Conservation (phyloP, 1,139 yeast species). For the Entelexis paramagnoliae region DNA sequence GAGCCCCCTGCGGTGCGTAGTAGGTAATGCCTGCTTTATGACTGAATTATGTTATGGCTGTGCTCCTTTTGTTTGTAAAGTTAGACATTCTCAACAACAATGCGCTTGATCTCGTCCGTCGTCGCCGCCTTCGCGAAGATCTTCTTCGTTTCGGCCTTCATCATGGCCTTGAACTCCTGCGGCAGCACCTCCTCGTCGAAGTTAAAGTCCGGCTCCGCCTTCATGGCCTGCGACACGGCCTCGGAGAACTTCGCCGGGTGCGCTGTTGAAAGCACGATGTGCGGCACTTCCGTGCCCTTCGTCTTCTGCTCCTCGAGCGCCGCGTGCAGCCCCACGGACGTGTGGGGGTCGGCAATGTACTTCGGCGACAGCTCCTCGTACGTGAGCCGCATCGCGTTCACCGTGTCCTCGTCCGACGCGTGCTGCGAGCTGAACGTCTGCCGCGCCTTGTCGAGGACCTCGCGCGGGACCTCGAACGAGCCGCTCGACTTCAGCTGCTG, state of each 20-base stretch:
- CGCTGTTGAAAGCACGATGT: conserved; percentile 86
- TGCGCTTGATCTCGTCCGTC: conserved; percentile 58
- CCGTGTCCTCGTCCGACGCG: conserved; percentile 68
- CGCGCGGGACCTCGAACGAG: conserved; percentile 57
- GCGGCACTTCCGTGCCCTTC: conserved; percentile 32
- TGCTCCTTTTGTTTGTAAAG: not conserved
- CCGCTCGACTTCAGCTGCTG: conserved; percentile 62
- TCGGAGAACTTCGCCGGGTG: conserved; percentile 98
- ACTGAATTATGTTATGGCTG: not conserved
- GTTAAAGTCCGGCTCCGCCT: conserved; percentile 56
- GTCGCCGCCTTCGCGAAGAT: conserved; percentile 65
- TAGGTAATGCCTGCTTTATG: not conserved
- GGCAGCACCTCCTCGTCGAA: conserved; percentile 87
- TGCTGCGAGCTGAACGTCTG: conserved; percentile 65
- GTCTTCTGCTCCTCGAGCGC: conserved; percentile 50
- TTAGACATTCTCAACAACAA: conserved; percentile 40
- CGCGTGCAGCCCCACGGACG: conserved; percentile 87
- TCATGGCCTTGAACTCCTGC: conserved; percentile 64
- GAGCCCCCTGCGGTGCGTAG: not conserved
- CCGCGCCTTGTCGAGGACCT: conserved; percentile 56
- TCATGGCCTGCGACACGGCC: conserved; percentile 77
- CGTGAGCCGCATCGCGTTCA: conserved; percentile 58
- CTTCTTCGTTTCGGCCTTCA: conserved; percentile 64
- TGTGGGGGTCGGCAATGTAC: conserved; percentile 90
- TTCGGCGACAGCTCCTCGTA: conserved; percentile 53